phyloP scores from a whole-genome alignment of 2,329 filamentous ascomycete species.

The Colletotrichum cordylinicola region DNA sequence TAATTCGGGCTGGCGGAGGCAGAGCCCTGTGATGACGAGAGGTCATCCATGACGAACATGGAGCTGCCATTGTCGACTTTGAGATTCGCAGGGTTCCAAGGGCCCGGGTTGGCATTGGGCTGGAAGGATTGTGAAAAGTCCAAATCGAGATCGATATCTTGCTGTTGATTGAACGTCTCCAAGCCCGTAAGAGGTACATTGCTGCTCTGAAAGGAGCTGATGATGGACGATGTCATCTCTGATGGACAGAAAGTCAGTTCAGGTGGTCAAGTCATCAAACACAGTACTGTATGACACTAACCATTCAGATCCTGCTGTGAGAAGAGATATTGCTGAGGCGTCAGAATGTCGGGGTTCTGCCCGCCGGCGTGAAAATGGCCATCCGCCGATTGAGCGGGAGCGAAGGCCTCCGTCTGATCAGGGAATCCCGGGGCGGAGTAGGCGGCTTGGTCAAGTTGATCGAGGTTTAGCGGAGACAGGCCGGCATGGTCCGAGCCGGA shows the following conservation, averaged over 20 bases:
- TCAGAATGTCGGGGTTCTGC: conserved; percentile 37
- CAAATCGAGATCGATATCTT: conserved; percentile 40
- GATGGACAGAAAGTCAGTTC: not conserved
- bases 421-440: conserved; percentile 39
- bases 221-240: conserved; percentile 33
- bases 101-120: conserved; percentile 34
- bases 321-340: conserved; percentile 45
- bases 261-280: not conserved
- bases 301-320: conserved; percentile 37
- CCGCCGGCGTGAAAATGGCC: conserved; percentile 33
- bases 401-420: conserved; percentile 36
- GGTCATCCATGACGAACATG: conserved; percentile 43
- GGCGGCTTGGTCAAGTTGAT: conserved; percentile 39
- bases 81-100: conserved; percentile 48
- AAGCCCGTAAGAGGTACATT: conserved; percentile 27
- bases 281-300: conserved; percentile 24
- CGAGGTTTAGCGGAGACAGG: conserved; percentile 48
- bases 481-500: conserved; percentile 33
- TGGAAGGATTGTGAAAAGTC: conserved; percentile 39
- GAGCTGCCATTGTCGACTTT: conserved; percentile 35
- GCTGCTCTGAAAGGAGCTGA: conserved; percentile 36
- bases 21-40: conserved; percentile 37
- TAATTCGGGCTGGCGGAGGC: conserved; percentile 31
- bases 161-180: conserved; percentile 28
- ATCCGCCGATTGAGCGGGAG: conserved; percentile 30